Conservation (phyloP, 1,139 yeast genomes). For the Yamadazyma taylorii region DNA sequence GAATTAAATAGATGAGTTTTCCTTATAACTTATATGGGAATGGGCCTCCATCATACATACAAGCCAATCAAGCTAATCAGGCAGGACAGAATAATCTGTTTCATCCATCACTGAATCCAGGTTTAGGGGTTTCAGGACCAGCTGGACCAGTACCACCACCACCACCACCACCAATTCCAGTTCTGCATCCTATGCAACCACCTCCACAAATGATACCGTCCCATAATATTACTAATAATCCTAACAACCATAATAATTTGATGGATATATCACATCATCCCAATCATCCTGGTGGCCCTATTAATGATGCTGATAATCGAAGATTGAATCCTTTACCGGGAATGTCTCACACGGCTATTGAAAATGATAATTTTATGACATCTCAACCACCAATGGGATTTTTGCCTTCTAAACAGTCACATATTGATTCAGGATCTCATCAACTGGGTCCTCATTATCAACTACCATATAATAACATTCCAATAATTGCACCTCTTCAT, state of each 20-base stretch:
- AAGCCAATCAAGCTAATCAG: background rate
- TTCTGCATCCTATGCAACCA: slow-evolving; percentile 1
- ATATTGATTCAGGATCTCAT: background rate
- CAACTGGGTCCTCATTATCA: background rate
- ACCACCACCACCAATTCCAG: too few species aligned
- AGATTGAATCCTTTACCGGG: slow-evolving; percentile 8
- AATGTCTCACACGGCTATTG: background rate
- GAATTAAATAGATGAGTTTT: too few species aligned
- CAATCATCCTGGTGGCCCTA: too few species aligned
- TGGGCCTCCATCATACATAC: too few species aligned
- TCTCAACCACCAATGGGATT: background rate
- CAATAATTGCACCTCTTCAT: too few species aligned
- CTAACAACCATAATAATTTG: background rate
- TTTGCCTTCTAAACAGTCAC: background rate
- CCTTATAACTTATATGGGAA: too few species aligned
- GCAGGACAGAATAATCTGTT: background rate
- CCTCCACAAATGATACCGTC: background rate
- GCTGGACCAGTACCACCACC: too few species aligned
- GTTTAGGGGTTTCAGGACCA: too few species aligned
- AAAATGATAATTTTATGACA: slow-evolving; percentile 1
- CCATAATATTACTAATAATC: background rate
- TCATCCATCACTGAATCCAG: too few species aligned
- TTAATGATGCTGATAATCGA: slow-evolving; percentile 3
- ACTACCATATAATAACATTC: too few species aligned
- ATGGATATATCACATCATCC: too few species aligned